Evolutionary conservation across 2,329 filamentous ascomycete species (phyloP), one percentile per base, ranked within the genome.

Genomic region (Alternaria longipes): DNA sequence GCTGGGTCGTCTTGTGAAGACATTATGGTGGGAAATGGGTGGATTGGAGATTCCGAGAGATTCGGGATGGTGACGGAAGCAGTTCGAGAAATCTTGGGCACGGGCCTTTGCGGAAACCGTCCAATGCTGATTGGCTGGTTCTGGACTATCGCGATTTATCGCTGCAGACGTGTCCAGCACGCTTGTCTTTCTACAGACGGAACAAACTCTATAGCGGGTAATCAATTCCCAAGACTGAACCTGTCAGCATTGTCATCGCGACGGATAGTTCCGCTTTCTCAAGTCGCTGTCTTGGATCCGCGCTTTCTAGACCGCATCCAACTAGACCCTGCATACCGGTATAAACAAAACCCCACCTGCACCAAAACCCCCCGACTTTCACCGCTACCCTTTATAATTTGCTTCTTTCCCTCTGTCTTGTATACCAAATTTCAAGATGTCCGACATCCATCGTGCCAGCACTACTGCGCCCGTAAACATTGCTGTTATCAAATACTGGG

Each of bases 401-500:
- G 26, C 51, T 49, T 49, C 44, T 54, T 45, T 34, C 24, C 42
- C 22, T 52, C 24, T 16, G 16, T 46, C 52, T 38, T 11, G 14
- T 41, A 52, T 32, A 45, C 6, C 40, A 45, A 28, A 51, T 55
- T 26, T 28, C 67, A 70, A 56, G 44, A 83, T 83, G 81, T 70
- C 81, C 41, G 80, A 81, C 40, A 86, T 98, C 74, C 94, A 96
- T 84, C 91, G 93, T 74, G 92, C 95, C 71, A 97, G 92, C 84
- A 97, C 95, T 61, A 98, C 94, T 66, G 95, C 95, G 41, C 95
- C 94, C 14, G 94, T 98, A 77, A 98, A 98, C 84, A 98, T 98
- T 78, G 94, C 94, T 68, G 94, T 98, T 59, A 95, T 98, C 83
- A 98, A 98, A 78, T 91, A 99, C 87, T 99, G 96, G 95, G 95